Evolutionary conservation across 2,329 filamentous ascomycete species (phyloP).

Genomic region (Aphanocladium album): DNA sequence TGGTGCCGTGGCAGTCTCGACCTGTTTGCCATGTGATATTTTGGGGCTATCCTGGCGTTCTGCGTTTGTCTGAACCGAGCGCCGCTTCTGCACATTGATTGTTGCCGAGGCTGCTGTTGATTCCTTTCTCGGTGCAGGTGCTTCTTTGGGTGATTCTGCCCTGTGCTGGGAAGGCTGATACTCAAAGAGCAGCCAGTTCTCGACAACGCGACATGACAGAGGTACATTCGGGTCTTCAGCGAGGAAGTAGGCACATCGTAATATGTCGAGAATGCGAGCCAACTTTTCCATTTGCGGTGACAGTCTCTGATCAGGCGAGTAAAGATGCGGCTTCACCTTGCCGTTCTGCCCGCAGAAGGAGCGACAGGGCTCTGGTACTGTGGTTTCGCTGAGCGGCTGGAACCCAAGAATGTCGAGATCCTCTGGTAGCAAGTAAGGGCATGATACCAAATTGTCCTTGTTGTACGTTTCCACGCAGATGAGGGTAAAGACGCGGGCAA

Average conservation of each 20-base stretch:
- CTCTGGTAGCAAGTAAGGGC: constrained; percentile 47
- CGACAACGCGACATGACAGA: constrained; percentile 25
- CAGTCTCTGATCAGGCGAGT: constrained; percentile 27
- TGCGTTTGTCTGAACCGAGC: background rate
- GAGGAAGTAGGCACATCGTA: constrained; percentile 45
- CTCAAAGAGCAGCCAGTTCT: constrained; percentile 29
- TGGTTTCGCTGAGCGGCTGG: constrained; percentile 34
- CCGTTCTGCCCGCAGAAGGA: constrained; percentile 31
- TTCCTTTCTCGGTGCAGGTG: background rate
- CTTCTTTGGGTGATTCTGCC: background rate
- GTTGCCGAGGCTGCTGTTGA: background rate
- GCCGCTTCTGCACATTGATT: constrained; percentile 7
- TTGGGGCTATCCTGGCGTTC: constrained; percentile 2
- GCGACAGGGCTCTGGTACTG: constrained; percentile 35
- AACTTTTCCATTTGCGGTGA: constrained; percentile 32
- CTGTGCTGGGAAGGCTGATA: constrained; percentile 18
- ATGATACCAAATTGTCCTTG: constrained; percentile 32
- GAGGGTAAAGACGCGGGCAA: constrained; percentile 43
- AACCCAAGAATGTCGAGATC: constrained; percentile 44
- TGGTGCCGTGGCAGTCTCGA: background rate
- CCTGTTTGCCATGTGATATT: background rate
- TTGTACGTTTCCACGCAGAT: constrained; percentile 41
- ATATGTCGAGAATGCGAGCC: constrained; percentile 44
- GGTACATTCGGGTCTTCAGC: constrained; percentile 37
- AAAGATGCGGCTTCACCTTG: constrained; percentile 35